Base-by-base conservation (phyloP, 1,284 basidiomycete species). In the Cystobasidiaceae sp. region DNA sequence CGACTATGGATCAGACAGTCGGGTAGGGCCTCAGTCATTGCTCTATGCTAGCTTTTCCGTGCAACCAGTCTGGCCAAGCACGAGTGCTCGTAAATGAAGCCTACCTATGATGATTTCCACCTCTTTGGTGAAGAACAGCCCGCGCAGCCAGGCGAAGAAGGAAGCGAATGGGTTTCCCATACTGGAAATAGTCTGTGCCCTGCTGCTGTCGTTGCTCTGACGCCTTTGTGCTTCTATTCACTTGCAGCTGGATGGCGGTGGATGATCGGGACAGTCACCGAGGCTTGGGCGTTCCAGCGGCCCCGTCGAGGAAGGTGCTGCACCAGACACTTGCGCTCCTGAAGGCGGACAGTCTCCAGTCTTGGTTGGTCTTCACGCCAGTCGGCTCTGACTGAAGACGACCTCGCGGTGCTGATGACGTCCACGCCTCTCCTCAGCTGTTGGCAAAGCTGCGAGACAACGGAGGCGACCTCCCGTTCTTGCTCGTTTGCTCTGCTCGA, bases 51-150 rank as follows among this genome's bases (percentile, higher is more conserved):
- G 37, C 37, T n/a, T 39, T 39, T 39, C 37, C 37, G 11, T 39
- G n/a, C 37, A 39, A n/a, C 37, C n/a, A 39, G 37, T n/a, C n/a
- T 46, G 13, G 45, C 23, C 13, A 19, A 17, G 23, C 25, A 13
- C 17, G 6, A 30, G 9, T 5, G 25, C 5, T 27, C 19, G 25
- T 7, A 25, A 6, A n/a, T 6, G 17, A 9, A 7, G 21, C 48
- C 2, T 21, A 39, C 54, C 54, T 56, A 56, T 56, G 11, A 90
- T 90, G 71, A 97, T 87, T 77, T 97, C 94, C 50, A 93, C 86
- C 43, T 88, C 82, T 73, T 91, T 94, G 39, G 89, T 85, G 79
- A 93, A 97, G 82, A 98, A 82, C 1, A 84, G 69, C 11, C 79
- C 79, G 33, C 79, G 75, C 15, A 85, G 75, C 81, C 81, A 83